Evolutionary conservation across 2,329 filamentous ascomycete species (phyloP), one percentile per base, ranked within the genome.

Genomic region (Pseudogymnoascus sp.): DNA sequence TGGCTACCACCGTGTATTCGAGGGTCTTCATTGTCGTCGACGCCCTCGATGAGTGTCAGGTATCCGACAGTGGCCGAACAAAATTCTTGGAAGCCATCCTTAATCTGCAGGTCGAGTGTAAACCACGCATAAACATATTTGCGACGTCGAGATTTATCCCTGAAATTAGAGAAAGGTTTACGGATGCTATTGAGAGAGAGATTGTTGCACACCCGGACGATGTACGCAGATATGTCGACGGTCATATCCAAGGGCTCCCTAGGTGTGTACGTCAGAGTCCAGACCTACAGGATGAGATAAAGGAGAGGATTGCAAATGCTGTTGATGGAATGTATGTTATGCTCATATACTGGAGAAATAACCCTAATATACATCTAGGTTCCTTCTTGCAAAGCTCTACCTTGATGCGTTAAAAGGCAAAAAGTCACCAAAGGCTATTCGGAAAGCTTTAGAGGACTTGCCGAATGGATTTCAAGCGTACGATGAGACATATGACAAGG

Each of bases 311-410:
- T 21, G 46, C 65, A 0, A 63, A 68, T 18, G 60, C 67, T 7
- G 69, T 68, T 0, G 66, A 72, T 46, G 74, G 73, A 64, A 75
- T 75, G 73, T 75, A 65, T 37, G 73, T 69, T 9, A 21, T 37
- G 69, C 71, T 25, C 18, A 16, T 42, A 31, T 21, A 40, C 34
- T 43, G 9, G 28, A 38, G 28, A 16, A 59, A 59, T 36, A 5
- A 36, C 7, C 5, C 53, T 59, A n/a, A 36, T 21, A 2, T 36
- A 59, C 25, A 37, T 59, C 14, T 1, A 59, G 53, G 53, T 59
- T 59, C n/a, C 36, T 59, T 37, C 69, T 74, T 14, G 73, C 72
- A 38, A 66, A 69, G 5, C 69, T 76, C 1, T 68, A 75, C 59
- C 63, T 73, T 0, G 70, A 73, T 43, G 71, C 71, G 3, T 66